These are phyloP conservation scores for Heliosperma pusillum DNA, from an alignment of 148 eudicot species.

Conservation along the genomic window DNA sequence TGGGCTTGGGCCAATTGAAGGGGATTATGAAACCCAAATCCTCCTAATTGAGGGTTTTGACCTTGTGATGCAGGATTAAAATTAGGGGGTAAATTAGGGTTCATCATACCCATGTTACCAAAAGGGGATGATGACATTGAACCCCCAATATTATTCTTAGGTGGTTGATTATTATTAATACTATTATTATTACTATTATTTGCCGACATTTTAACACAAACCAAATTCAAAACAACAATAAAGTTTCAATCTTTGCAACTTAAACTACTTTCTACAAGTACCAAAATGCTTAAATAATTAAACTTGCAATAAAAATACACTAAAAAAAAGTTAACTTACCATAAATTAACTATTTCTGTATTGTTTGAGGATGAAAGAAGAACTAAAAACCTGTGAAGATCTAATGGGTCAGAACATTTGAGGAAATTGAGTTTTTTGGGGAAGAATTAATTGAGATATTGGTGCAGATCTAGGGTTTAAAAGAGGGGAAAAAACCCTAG, in stretches of 20 bases:
- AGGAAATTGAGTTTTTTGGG: not conserved
- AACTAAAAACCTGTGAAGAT: not conserved
- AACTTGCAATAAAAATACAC: not conserved
- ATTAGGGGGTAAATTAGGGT: constrained; percentile 55
- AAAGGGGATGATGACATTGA: constrained; percentile 54
- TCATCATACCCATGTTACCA: constrained; percentile 48
- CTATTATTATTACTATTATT: constrained; percentile 64
- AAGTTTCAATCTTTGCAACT: constrained; percentile 6
- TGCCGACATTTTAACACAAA: constrained; percentile 41
- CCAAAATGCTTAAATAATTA: not conserved
- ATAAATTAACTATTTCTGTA: not conserved
- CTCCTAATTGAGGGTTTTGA: constrained; percentile 43
- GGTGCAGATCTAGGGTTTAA: constrained; percentile 21
- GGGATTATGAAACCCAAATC: constrained; percentile 54
- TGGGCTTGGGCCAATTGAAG: constrained; percentile 67
- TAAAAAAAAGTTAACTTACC: not conserved
- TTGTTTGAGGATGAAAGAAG: not conserved
- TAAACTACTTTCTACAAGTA: not conserved
- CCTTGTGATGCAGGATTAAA: constrained; percentile 32
- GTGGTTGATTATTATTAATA: constrained; percentile 48
- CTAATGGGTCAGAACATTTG: not conserved
- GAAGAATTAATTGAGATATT: not conserved
- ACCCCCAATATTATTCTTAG: constrained; percentile 46
- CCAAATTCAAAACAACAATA: constrained; percentile 8
- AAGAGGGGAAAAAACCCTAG: constrained; percentile 4